Evolutionary conservation across 1,139 yeast genomes (phyloP).

Genomic region (Suhomyces bolitotheri): DNA sequence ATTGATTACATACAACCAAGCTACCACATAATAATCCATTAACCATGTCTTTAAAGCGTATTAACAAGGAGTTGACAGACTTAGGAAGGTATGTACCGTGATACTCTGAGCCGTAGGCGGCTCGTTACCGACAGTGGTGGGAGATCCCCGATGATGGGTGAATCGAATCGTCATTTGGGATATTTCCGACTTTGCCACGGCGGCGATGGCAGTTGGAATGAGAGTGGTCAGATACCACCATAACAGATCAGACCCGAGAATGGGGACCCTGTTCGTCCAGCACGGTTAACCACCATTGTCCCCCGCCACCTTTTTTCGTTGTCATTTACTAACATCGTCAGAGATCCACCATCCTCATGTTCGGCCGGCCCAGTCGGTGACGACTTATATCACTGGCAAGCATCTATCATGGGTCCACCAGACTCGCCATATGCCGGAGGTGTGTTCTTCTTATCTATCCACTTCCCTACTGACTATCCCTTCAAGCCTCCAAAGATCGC

Average conservation of each 20-base stretch:
- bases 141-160: too few species aligned
- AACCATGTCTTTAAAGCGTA: slow-evolving; percentile 89
- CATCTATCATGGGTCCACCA: slow-evolving; percentile 93
- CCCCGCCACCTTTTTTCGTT: not conserved
- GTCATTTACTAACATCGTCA: slow-evolving; percentile 22
- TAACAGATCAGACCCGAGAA: too few species aligned
- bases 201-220: too few species aligned
- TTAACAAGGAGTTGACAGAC: slow-evolving; percentile 92
- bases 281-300: too few species aligned
- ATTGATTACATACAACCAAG: slow-evolving; percentile 6
- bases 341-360: slow-evolving; percentile 99
- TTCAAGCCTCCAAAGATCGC: slow-evolving; percentile 93
- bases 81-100: slow-evolving; percentile 83
- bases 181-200: too few species aligned
- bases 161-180: too few species aligned
- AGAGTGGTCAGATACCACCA: too few species aligned
- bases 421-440: slow-evolving; percentile 95
- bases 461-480: slow-evolving; percentile 94
- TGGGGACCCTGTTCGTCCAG: too few species aligned
- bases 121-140: too few species aligned
- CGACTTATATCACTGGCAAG: slow-evolving; percentile 95
- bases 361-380: slow-evolving; percentile 99
- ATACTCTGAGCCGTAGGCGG: too few species aligned
- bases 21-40: slow-evolving; percentile 7
- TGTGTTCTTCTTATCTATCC: slow-evolving; percentile 85